Evolutionary conservation across 345 rosid genomes (phyloP).

Genomic region (Physaria fendleri): DNA sequence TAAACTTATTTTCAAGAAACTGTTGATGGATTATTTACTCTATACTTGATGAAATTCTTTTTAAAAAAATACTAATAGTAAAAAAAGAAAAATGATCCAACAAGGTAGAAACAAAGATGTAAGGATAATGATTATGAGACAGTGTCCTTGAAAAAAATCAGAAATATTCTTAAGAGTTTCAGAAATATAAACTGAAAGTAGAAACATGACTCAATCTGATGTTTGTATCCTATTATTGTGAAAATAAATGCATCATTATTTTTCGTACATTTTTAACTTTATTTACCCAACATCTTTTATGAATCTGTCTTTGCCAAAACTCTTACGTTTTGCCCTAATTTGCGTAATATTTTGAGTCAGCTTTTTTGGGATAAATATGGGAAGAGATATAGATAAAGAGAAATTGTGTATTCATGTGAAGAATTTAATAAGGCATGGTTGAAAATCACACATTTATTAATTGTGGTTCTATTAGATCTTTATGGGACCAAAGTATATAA

Average conservation of each 20-base stretch:
- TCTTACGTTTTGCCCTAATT: background rate
- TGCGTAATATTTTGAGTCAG: background rate
- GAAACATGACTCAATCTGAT: constrained; percentile 2
- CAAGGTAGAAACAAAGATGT: background rate
- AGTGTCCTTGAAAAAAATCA: constrained; percentile 24
- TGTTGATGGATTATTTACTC: too few species aligned
- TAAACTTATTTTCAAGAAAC: background rate
- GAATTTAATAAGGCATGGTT: constrained; percentile 25
- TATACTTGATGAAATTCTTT: background rate
- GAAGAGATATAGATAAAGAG: background rate
- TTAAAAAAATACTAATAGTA: background rate
- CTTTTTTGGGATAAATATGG: background rate
- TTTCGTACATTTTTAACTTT: constrained; percentile 19
- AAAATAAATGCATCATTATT: constrained; percentile 8
- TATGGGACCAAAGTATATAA: background rate
- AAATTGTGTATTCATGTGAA: constrained; percentile 26
- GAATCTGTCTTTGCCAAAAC: background rate
- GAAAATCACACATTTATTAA: constrained; percentile 31
- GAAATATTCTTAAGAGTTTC: background rate
- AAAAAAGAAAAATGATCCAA: background rate
- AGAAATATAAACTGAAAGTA: constrained; percentile 15
- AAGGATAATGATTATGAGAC: background rate
- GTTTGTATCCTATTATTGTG: constrained; percentile 4
- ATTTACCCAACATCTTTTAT: constrained; percentile 13
- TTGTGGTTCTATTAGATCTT: background rate